Evolutionary conservation across 768 basidiomycete genomes (phyloP).

Genomic region (Tricholoma sp.): DNA sequence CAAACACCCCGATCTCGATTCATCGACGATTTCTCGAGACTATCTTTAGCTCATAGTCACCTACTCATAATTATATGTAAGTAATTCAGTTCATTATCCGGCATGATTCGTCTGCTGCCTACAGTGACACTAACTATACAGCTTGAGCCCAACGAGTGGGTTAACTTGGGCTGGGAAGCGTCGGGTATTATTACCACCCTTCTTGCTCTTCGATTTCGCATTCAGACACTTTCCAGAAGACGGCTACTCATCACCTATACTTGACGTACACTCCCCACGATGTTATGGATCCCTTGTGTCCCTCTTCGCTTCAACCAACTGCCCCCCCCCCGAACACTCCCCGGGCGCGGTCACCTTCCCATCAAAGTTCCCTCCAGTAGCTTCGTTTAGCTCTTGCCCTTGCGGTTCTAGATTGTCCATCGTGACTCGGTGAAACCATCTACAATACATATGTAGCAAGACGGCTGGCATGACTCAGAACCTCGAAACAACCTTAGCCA

Average conservation of each 20-base stretch:
- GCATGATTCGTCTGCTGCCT: neutral
- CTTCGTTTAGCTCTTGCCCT: too few relatives aligned
- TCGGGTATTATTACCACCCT: neutral
- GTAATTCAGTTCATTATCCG: too few relatives aligned
- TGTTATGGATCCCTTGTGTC: neutral
- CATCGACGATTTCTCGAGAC: neutral
- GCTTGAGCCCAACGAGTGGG: neutral
- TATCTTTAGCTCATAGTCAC: neutral
- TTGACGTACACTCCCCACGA: neutral
- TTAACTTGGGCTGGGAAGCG: neutral
- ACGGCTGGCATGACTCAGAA: neutral
- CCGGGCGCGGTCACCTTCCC: neutral
- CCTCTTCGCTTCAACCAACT: neutral
- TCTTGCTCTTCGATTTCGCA: neutral
- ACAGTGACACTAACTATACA: neutral
- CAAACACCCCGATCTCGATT: too few relatives aligned
- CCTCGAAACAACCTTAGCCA: neutral
- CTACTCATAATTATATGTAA: too few relatives aligned
- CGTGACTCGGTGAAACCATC: too few relatives aligned
- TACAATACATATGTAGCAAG: too few relatives aligned
- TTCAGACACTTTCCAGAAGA: neutral
- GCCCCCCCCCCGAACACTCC: neutral
- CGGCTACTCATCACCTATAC: neutral
- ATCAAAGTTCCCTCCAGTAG: neutral
- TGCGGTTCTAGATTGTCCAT: too few relatives aligned